A percentile compares a stretch with the other conserved stretches of the same genome.
Evolutionary conservation across 2,329 filamentous ascomycete genomes (phyloP).

Genomic region (Aspergillus glaucus): DNA sequence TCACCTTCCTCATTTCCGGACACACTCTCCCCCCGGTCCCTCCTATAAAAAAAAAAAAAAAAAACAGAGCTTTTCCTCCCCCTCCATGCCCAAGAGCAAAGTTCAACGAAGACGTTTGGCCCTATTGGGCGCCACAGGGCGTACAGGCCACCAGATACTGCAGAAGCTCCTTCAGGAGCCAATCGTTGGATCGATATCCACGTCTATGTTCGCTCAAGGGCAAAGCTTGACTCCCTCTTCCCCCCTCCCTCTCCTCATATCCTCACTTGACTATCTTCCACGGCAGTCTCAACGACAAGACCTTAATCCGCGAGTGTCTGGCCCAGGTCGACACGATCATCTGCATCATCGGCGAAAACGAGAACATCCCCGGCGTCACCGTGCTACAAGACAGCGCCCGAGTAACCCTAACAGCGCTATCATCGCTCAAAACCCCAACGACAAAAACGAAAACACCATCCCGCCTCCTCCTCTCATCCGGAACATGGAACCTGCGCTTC

Average conservation of each 20-base stretch:
- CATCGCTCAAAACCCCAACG: neutral
- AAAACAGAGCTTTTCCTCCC: too few species aligned
- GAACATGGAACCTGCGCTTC: neutral
- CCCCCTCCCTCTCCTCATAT: neutral
- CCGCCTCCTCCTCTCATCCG: neutral
- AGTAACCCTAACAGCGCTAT: neutral
- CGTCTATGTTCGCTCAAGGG: neutral
- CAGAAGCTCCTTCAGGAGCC: neutral
- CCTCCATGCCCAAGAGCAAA: too few species aligned
- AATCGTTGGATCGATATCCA: neutral
- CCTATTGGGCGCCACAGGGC: neutral
- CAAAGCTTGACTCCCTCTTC: neutral
- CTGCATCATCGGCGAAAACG: neutral
- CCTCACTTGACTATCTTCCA: neutral
- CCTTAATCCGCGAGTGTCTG: neutral
- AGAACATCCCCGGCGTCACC: neutral
- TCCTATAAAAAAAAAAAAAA: too few species aligned
- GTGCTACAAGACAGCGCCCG: neutral
- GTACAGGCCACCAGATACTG: neutral
- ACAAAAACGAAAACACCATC: too few species aligned
- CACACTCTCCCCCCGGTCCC: too few species aligned
- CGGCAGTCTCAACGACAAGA: neutral
- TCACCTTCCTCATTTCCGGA: too few species aligned
- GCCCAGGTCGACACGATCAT: neutral
- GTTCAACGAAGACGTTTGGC: too few species aligned